A percentile compares a stretch with the other conserved stretches of the same genome.
Conservation (phyloP, 768 basidiomycete genomes). For the Austroboletus festivus region DNA sequence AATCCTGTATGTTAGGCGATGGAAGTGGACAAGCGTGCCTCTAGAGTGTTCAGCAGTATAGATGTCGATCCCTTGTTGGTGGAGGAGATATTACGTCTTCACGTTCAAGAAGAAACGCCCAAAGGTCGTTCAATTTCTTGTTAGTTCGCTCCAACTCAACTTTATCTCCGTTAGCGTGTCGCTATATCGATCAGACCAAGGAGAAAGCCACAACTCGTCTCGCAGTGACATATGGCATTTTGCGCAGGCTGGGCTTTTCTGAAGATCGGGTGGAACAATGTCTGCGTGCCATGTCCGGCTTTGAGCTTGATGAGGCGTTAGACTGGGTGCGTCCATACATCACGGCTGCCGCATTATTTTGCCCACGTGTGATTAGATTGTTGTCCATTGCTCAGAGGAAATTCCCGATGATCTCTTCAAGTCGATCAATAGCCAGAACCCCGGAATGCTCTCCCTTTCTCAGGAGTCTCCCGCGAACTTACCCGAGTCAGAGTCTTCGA, state of each 20-base stretch:
- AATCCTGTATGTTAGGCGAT: slow-evolving; percentile 44
- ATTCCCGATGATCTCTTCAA: slow-evolving; percentile 12
- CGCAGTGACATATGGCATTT: slow-evolving; percentile 76
- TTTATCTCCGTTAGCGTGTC: slow-evolving; percentile 4
- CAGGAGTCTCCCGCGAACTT: not conserved
- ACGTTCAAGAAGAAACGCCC: slow-evolving; percentile 35
- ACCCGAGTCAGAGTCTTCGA: slow-evolving; percentile 1
- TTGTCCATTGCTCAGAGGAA: slow-evolving; percentile 46
- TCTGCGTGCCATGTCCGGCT: slow-evolving; percentile 55
- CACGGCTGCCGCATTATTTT: not conserved
- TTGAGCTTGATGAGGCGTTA: slow-evolving; percentile 84
- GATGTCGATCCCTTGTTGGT: slow-evolving; percentile 59
- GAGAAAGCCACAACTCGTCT: slow-evolving; percentile 72
- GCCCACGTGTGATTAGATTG: slow-evolving; percentile 47
- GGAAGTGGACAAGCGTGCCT: slow-evolving; percentile 75
- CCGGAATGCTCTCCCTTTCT: slow-evolving; percentile 1
- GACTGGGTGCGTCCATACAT: slow-evolving; percentile 69
- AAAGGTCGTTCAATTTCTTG: slow-evolving; percentile 20
- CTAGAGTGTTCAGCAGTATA: slow-evolving; percentile 58
- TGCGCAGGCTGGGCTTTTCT: slow-evolving; percentile 74
- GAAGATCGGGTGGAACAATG: slow-evolving; percentile 71
- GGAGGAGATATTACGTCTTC: slow-evolving; percentile 57
- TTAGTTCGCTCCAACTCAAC: slow-evolving; percentile 3
- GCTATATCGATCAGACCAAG: slow-evolving; percentile 48
- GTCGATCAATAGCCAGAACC: slow-evolving; percentile 1